Evolutionary conservation across 2,329 filamentous ascomycete species (phyloP).

Genomic region (Calonectria hongkongensis): DNA sequence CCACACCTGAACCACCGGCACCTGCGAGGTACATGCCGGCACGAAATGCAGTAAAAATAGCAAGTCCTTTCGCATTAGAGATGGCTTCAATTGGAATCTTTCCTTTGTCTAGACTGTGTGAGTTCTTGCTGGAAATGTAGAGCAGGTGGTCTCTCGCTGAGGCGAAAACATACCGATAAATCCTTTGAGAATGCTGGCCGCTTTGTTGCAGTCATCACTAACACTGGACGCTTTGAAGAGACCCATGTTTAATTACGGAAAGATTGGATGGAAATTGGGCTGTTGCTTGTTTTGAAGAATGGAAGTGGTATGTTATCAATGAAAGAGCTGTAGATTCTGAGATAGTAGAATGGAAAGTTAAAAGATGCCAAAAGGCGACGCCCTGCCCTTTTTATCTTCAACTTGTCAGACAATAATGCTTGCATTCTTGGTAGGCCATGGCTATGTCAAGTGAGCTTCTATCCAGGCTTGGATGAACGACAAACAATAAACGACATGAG

Average conservation of each 20-base stretch:
- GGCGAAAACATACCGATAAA: conserved; percentile 35
- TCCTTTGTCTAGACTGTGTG: conserved; percentile 35
- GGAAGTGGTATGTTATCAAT: neutral
- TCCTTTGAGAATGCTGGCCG: conserved; percentile 38
- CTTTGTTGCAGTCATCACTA: conserved; percentile 40
- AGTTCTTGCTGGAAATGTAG: neutral
- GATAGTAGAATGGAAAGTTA: neutral
- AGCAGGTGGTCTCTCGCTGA: neutral
- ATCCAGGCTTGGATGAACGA: neutral
- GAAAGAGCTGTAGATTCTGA: neutral
- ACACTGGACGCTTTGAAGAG: conserved; percentile 39
- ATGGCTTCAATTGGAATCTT: conserved; percentile 66
- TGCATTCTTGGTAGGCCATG: neutral
- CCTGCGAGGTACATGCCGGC: conserved; percentile 74
- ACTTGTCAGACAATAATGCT: neutral
- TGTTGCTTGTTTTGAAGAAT: neutral
- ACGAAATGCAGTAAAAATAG: conserved; percentile 77
- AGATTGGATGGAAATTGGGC: neutral
- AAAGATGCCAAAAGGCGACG: neutral
- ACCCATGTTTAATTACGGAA: conserved; percentile 19
- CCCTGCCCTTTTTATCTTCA: neutral
- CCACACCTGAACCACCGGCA: conserved; percentile 73
- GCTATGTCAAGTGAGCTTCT: too few species aligned
- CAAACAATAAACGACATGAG: neutral
- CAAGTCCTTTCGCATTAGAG: conserved; percentile 72